Percentiles rank a stretch among this genome's conserved stretches.
Evolutionary conservation across 148 eudicot species (phyloP).

Genomic region (Beta vulgaris): DNA sequence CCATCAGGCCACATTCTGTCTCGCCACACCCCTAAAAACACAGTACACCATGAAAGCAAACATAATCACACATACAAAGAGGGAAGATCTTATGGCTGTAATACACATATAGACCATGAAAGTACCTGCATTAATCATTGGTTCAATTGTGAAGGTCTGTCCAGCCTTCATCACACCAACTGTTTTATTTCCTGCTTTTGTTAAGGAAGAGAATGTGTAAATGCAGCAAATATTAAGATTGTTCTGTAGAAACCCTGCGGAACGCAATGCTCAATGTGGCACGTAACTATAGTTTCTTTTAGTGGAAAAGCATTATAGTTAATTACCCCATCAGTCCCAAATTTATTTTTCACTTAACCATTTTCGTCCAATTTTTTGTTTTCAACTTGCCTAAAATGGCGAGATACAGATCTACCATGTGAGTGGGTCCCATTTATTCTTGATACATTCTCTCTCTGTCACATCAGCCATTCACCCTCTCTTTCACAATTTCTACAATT

Average conservation of each 20-base stretch:
- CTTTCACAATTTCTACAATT: no score
- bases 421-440: no score
- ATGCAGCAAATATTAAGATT: background rate
- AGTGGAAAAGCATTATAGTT: no score
- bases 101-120: background rate
- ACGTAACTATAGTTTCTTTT: background rate
- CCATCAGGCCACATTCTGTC: slow-evolving; percentile 99
- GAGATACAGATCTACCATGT: no score
- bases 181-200: slow-evolving; percentile 82
- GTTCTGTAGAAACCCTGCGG: background rate
- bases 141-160: slow-evolving; percentile 92
- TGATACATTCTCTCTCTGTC: no score
- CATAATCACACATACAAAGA: background rate
- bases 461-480: no score
- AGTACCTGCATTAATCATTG: slow-evolving; percentile 92
- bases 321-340: no score
- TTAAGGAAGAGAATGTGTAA: slow-evolving; percentile 41
- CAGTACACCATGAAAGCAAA: background rate
- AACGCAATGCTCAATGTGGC: background rate
- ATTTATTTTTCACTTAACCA: no score
- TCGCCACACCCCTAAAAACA: slow-evolving; percentile 80
- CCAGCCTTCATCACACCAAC: slow-evolving; percentile 99
- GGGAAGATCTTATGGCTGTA: background rate
- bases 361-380: no score
- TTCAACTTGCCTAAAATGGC: no score